These are phyloP conservation scores for Entomortierella beljakovae DNA, from an alignment of 192 early-diverging fungal species.

Conservation along the genomic window DNA sequence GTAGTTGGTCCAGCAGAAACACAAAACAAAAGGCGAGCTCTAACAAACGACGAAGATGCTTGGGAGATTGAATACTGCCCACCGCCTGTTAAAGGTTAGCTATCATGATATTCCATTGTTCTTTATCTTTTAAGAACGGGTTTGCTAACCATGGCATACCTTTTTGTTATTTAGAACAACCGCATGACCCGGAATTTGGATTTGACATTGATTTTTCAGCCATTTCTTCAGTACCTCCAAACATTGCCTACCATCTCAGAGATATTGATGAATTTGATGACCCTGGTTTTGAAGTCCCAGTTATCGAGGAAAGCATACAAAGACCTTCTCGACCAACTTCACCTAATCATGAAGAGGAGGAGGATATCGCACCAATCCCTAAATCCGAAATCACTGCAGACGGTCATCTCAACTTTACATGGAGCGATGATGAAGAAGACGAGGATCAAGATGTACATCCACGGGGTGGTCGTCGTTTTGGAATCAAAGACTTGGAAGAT, in stretches of 20 bases:
- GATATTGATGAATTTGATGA: conserved; percentile 12
- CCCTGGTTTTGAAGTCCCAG: conserved; percentile 11
- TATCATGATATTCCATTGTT: not conserved
- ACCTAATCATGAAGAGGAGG: not conserved
- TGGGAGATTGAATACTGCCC: conserved; percentile 47
- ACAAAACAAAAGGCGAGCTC: conserved; percentile 34
- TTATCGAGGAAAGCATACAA: conserved; percentile 4
- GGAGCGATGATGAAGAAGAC: conserved; percentile 22
- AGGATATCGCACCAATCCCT: conserved; percentile 6
- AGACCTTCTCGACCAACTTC: not conserved
- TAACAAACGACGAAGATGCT: conserved; percentile 29
- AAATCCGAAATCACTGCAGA: conserved; percentile 15
- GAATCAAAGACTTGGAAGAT: conserved; percentile 39
- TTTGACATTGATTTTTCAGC: conserved; percentile 22
- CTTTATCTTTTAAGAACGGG: not conserved
- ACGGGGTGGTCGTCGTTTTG: conserved; percentile 19
- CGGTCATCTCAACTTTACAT: conserved; percentile 18
- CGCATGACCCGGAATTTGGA: conserved; percentile 39
- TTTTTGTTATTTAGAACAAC: conserved; percentile 18
- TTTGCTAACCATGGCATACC: not conserved
- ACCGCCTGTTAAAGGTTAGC: conserved; percentile 25
- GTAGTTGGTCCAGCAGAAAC: conserved; percentile 31
- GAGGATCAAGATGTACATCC: not conserved
- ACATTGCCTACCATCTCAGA: conserved; percentile 20
- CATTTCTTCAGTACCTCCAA: conserved; percentile 12